Conservation (phyloP, 1,284 basidiomycete species). For the Cutaneotrichosporon cavernicola region DNA sequence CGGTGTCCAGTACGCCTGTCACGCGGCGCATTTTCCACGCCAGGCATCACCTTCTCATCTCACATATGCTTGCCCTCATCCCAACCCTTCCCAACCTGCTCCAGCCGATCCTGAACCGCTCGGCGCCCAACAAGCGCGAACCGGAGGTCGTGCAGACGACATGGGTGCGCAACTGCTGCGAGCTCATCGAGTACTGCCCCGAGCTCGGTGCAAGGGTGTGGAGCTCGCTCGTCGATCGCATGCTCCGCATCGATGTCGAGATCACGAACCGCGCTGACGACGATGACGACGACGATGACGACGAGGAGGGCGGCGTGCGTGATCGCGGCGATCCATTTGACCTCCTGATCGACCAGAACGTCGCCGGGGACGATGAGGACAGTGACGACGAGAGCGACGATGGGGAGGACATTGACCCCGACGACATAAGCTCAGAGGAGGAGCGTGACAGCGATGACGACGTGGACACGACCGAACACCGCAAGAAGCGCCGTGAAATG, state of each 20-base stretch:
- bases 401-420: conserved; percentile 53
- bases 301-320: conserved; percentile 59
- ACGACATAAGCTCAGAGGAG: conserved; percentile 52
- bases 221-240: conserved; percentile 80
- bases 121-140: conserved; percentile 94
- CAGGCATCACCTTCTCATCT: conserved; percentile 79
- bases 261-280: conserved; percentile 95
- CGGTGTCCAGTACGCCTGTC: conserved; percentile 45
- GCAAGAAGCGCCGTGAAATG: conserved; percentile 60
- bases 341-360: conserved; percentile 65
- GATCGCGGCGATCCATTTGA: conserved; percentile 83
- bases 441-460: conserved; percentile 61
- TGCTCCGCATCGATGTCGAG: conserved; percentile 95
- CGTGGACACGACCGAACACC: conserved; percentile 58
- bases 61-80: conserved; percentile 79
- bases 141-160: conserved; percentile 76
- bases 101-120: conserved; percentile 74
- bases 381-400: conserved; percentile 59
- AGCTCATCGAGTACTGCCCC: conserved; percentile 82
- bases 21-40: conserved; percentile 82
- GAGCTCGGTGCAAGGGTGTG: conserved; percentile 83
- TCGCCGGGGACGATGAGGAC: conserved; percentile 52
- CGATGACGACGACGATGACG: conserved; percentile 67
- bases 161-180: conserved; percentile 87
- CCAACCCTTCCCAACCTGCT: conserved; percentile 85